Evolutionary conservation across 2,329 filamentous ascomycete species (phyloP), one percentile per base, ranked within the genome.

Genomic region (Zasmidium angulare): DNA sequence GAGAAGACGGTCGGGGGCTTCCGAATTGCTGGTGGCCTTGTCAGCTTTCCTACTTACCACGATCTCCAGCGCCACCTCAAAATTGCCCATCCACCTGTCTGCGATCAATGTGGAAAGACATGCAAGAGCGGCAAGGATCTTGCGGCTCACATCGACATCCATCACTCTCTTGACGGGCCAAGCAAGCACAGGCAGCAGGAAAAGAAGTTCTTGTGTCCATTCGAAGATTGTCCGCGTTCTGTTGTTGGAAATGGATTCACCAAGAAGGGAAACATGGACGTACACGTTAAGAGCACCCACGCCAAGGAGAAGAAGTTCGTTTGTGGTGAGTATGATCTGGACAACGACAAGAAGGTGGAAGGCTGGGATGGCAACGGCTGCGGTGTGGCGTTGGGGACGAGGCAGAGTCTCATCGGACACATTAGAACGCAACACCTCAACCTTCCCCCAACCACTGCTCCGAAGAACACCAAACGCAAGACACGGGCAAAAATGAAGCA

Each of bases 371-470:
- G 81, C 21, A 76, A 81, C 10, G 81, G 86, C 53, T 98, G 93
- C 70, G 89, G 88, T 1, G 84, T 86, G 61, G 83, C 83, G 36
- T 95, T 96, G 69, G 84, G 85, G 59, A 89, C 88, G 62, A 96
- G 96, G 74, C 83, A 85, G 19, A 86, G 86, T 26, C 82, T 97
- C 0, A 89, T 93, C 73, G 89, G 95, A 65, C 93, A 98, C 71
- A 82, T 97, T 48, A 87, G 90, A 20, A 91, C 89, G 50, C 84
- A 90, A 21, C 93, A 98, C 72, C 79, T 96, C 23, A 86, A 87
- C n/a, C 76, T 84, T 21, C 75, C 62, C 10, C 52, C 56, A 19
- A 51, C 51, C 46, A 53, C 50, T 11, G 24, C 21, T 4, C 53
- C 56, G 20, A 51, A 55, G 46, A 53, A 50, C 14, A 31, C 21